Evolutionary conservation across 2,329 filamentous ascomycete species (phyloP).

Genomic region (Sporothrix pallida): DNA sequence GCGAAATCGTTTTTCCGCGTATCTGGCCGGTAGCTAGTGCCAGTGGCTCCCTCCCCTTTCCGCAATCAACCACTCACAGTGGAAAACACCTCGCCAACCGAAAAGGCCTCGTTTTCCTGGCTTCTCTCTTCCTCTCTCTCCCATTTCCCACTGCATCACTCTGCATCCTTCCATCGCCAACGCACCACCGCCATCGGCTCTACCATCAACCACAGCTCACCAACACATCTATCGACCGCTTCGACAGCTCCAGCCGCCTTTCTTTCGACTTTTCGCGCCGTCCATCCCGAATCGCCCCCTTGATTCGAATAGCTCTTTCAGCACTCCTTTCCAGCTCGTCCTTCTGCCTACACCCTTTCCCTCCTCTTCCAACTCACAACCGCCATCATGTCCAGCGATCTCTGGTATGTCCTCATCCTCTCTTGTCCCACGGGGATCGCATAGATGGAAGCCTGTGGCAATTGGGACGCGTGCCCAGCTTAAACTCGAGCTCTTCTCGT

Average conservation of each 20-base stretch:
- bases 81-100: slow-evolving; percentile 45
- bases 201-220: slow-evolving; percentile 32
- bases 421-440: not conserved
- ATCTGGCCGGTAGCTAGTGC: slow-evolving; percentile 7
- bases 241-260: slow-evolving; percentile 29
- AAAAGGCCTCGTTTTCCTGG: slow-evolving; percentile 39
- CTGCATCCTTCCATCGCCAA: slow-evolving; percentile 33
- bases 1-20: slow-evolving; percentile 35
- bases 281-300: slow-evolving; percentile 15
- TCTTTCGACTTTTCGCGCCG: not conserved
- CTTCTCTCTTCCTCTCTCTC: slow-evolving; percentile 27
- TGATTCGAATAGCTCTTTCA: slow-evolving; percentile 26
- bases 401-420: slow-evolving; percentile 34
- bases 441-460: not conserved
- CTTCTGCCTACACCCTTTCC: slow-evolving; percentile 13
- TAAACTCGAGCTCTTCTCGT: not conserved
- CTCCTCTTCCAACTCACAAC: slow-evolving; percentile 26
- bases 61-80: slow-evolving; percentile 42
- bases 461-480: not conserved
- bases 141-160: slow-evolving; percentile 27
- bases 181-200: slow-evolving; percentile 31
- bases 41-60: slow-evolving; percentile 30
- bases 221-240: slow-evolving; percentile 17
- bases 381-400: slow-evolving; percentile 38
- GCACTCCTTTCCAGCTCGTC: slow-evolving; percentile 18